phyloP scores from a whole-genome alignment of 2,329 filamentous ascomycete species.

The Fusarium annulatum region DNA sequence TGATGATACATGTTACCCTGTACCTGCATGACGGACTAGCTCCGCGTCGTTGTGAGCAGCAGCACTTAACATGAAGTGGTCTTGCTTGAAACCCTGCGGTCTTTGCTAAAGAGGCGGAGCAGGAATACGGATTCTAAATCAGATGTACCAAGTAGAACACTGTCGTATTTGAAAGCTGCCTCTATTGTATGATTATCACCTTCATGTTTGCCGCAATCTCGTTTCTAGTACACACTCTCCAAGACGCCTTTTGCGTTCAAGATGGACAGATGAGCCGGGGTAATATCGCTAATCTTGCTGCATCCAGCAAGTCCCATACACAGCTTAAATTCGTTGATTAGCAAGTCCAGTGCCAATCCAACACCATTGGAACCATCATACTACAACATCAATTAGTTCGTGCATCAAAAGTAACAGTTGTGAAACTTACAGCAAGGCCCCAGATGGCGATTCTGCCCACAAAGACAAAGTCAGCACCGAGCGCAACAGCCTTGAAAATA shows the following conservation, averaged over 20 bases:
- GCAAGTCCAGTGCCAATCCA: background rate
- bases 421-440: background rate
- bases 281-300: background rate
- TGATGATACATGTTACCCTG: background rate
- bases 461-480: background rate
- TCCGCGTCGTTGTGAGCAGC: background rate
- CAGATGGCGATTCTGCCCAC: slow-evolving; percentile 1
- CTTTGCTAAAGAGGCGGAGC: background rate
- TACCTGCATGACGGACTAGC: background rate
- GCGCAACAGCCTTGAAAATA: background rate
- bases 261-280: background rate
- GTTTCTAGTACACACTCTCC: background rate
- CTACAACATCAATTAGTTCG: background rate
- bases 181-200: background rate
- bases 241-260: background rate
- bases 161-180: accelerated
- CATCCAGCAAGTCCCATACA: background rate
- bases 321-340: background rate
- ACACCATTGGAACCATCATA: background rate
- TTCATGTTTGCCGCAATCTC: accelerated
- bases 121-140: accelerated
- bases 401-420: accelerated
- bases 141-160: accelerated
- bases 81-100: accelerated
- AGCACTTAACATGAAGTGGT: too few relatives aligned